These are phyloP conservation scores for Lonicera japonica DNA, from an alignment of 129 eudicot species.

Conservation along the genomic window DNA sequence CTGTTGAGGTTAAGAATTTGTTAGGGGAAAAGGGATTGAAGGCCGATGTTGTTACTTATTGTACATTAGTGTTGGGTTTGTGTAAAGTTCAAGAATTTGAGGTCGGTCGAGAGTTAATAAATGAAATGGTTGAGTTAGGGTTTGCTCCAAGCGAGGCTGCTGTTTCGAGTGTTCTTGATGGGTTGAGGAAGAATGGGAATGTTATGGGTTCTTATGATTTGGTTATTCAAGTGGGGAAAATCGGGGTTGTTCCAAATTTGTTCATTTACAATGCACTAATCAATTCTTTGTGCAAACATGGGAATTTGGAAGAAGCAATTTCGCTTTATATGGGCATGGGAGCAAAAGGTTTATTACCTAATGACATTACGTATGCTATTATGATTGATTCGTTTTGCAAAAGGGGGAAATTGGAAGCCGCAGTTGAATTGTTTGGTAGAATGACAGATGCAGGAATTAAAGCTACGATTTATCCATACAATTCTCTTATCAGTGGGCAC, in stretches of 20 bases:
- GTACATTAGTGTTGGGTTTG: constrained; percentile 64
- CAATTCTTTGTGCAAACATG: constrained; percentile 60
- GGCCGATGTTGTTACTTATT: constrained; percentile 68
- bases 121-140: constrained; percentile 67
- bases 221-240: constrained; percentile 27
- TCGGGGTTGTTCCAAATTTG: constrained; percentile 51
- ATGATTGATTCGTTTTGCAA: constrained; percentile 66
- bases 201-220: constrained; percentile 45
- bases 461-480: constrained; percentile 46
- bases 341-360: constrained; percentile 45
- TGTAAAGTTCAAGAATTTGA: constrained; percentile 38
- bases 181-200: constrained; percentile 68
- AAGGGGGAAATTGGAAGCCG: constrained; percentile 56
- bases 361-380: constrained; percentile 61
- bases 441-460: constrained; percentile 54
- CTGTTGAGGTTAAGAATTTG: constrained; percentile 41
- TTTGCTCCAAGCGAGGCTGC: constrained; percentile 63
- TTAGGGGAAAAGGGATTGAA: constrained; percentile 49
- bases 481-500: constrained; percentile 65
- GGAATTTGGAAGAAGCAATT: constrained; percentile 48
- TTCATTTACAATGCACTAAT: constrained; percentile 66
- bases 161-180: constrained; percentile 66
- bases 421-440: constrained; percentile 35
- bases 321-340: constrained; percentile 51
- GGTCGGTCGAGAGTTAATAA: constrained; percentile 30